Percentiles rank a stretch among this genome's conserved stretches.
Conservation (phyloP, 176 grass and related monocot genomes). For the Rhynchospora tenuis region DNA sequence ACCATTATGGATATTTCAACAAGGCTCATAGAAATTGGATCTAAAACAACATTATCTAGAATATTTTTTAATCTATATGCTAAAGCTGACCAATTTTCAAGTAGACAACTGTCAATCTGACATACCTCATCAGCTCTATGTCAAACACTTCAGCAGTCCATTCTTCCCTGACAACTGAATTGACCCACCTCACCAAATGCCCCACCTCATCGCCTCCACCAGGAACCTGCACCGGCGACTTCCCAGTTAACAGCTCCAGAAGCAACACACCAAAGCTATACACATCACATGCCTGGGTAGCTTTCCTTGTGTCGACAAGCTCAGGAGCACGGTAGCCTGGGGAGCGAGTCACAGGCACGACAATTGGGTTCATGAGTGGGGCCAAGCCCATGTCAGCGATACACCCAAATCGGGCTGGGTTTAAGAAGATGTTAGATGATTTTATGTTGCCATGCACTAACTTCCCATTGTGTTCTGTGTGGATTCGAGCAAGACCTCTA, state of each 20-base stretch:
- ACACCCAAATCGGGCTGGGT: constrained; percentile 49
- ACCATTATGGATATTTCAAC: background rate
- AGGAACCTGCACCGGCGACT: constrained; percentile 69
- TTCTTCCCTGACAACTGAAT: constrained; percentile 91
- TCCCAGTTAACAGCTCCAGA: constrained; percentile 82
- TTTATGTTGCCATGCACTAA: constrained; percentile 97
- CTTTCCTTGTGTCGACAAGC: constrained; percentile 80
- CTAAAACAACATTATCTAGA: background rate
- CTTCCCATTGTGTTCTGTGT: constrained; percentile 79
- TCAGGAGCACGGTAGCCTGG: constrained; percentile 83
- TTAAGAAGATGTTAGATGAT: constrained; percentile 82
- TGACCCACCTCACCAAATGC: constrained; percentile 96
- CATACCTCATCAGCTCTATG: constrained; percentile 63
- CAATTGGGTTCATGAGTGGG: constrained; percentile 67
- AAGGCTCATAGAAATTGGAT: background rate
- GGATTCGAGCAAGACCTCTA: constrained; percentile 67
- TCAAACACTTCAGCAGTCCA: constrained; percentile 98
- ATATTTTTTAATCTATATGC: background rate
- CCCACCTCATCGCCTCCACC: constrained; percentile 70
- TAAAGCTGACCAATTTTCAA: background rate
- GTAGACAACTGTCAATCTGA: background rate
- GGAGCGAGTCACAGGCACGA: constrained; percentile 52
- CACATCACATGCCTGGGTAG: constrained; percentile 60
- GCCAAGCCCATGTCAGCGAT: constrained; percentile 69
- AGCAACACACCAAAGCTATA: constrained; percentile 90